Base-by-base conservation (phyloP, 129 eudicot species). In the Centrapalus pauciflorus region DNA sequence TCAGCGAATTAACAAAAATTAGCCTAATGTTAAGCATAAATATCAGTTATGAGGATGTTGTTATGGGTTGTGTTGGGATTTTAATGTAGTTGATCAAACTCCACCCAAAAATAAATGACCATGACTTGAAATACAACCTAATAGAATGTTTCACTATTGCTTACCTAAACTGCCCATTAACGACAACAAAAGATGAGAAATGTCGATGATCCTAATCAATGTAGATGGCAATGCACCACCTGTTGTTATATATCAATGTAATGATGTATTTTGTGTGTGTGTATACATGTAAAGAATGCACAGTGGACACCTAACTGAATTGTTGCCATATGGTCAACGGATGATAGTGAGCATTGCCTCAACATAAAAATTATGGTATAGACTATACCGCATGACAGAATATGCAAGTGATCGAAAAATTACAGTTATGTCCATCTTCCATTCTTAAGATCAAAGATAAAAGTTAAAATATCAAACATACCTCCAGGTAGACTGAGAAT, bases 401-500 rank as follows among this genome's bases (percentile, higher is more conserved):
- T n/a, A n/a, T n/a, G n/a, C n/a, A n/a, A n/a, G n/a, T n/a, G n/a
- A n/a, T n/a, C n/a, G n/a, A n/a, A n/a, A n/a, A n/a, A n/a, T n/a
- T n/a, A n/a, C n/a, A n/a, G n/a, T n/a, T n/a, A 19, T 7, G 8
- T 59, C 24, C 7, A n/a, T 16, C 29, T 25, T 38, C 0, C 2
- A 14, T 38, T 40, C 33, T 5, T 51, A 50, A 20, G 52, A 33
- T 52, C 16, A 34, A 55, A 50, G 34, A 28, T 30, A 34, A 51
- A 51, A 0, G 33, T 67, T 38, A 20, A n/a, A 65, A 25, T n/a
- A 66, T 8, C 48, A 38, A 71, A 54, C 35, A 45, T 81, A 93
- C 98, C 98, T 93, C 96, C 96, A 72, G 99, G 99, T 76, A 86
- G 96, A 66, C 92, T 83, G 71, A 93, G 95, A 66, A 93, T 89